These are phyloP conservation scores for Amyloporia xantha DNA, from an alignment of 768 basidiomycete genomes.

Conservation along the genomic window DNA sequence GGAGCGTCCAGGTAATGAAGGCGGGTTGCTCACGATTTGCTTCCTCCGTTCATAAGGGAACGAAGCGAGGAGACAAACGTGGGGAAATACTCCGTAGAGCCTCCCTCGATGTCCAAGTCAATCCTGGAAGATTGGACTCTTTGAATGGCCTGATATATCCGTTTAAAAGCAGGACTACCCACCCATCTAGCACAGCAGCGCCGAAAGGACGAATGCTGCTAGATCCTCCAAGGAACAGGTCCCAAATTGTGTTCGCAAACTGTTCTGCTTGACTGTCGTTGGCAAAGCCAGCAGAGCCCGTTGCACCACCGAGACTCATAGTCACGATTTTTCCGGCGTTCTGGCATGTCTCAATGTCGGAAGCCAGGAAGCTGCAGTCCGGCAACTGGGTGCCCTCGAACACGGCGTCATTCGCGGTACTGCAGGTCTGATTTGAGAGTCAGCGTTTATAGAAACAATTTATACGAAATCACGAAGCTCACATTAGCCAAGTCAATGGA, in stretches of 20 bases:
- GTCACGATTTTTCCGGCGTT: constrained; percentile 33
- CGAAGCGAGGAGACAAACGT: constrained; percentile 45
- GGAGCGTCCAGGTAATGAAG: neutral
- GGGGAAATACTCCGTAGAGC: constrained; percentile 26
- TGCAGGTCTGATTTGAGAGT: constrained; percentile 47
- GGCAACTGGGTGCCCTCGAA: constrained; percentile 60
- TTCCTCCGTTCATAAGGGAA: constrained; percentile 40
- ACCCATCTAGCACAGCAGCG: constrained; percentile 68
- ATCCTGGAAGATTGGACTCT: constrained; percentile 28
- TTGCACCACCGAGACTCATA: constrained; percentile 36
- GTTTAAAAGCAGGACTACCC: constrained; percentile 4
- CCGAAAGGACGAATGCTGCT: constrained; percentile 66
- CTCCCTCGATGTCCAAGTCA: constrained; percentile 76
- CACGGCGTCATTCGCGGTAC: constrained; percentile 43
- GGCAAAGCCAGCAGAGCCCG: constrained; percentile 53
- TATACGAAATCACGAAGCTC: constrained; percentile 12
- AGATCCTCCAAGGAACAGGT: constrained; percentile 61
- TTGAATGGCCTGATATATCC: too few relatives aligned
- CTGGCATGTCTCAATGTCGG: constrained; percentile 62
- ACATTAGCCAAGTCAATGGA: constrained; percentile 58
- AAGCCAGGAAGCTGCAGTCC: constrained; percentile 53
- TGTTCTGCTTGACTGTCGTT: constrained; percentile 48
- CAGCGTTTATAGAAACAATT: neutral
- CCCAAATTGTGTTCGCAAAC: constrained; percentile 68
- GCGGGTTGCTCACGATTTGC: constrained; percentile 53